phyloP scores from a whole-genome alignment of 1,139 yeast genomes.

The Scheffersomyces illinoinensis region DNA sequence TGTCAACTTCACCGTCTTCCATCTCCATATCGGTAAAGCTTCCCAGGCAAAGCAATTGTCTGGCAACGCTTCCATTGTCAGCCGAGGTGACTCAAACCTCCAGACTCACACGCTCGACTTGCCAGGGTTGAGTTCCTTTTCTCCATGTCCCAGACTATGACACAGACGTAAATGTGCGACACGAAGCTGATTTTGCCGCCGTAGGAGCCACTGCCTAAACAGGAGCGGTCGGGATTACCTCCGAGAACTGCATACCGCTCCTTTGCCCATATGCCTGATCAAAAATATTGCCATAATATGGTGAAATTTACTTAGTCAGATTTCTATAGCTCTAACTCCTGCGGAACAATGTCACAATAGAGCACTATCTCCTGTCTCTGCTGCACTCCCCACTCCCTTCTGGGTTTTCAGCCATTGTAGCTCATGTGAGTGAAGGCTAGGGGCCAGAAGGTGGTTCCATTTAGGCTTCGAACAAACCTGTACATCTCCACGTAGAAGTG shows the following conservation, averaged over 20 bases:
- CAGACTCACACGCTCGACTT: not conserved
- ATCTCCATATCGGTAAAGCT: not conserved
- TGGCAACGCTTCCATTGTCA: not conserved
- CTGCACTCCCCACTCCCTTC: not conserved
- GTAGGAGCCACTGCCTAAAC: not conserved
- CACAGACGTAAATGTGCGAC: no score
- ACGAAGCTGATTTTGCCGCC: not conserved
- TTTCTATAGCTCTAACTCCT: not conserved
- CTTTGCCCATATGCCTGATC: not conserved
- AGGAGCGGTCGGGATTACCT: not conserved
- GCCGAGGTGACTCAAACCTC: not conserved
- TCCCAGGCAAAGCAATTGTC: not conserved
- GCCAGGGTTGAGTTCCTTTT: not conserved
- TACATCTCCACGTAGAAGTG: not conserved
- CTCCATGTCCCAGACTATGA: not conserved
- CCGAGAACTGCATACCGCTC: not conserved
- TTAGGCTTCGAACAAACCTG: not conserved
- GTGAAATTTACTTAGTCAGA: not conserved
- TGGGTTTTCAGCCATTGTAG: not conserved
- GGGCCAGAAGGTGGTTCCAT: not conserved
- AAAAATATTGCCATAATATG: not conserved
- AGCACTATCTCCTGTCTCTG: not conserved
- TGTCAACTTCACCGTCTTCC: not conserved
- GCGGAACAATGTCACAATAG: not conserved
- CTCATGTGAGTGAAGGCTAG: not conserved